These are phyloP conservation scores for Pseudonitzschia multiseries DNA, from an alignment of 108 stramenopile species.

Conservation along the genomic window DNA sequence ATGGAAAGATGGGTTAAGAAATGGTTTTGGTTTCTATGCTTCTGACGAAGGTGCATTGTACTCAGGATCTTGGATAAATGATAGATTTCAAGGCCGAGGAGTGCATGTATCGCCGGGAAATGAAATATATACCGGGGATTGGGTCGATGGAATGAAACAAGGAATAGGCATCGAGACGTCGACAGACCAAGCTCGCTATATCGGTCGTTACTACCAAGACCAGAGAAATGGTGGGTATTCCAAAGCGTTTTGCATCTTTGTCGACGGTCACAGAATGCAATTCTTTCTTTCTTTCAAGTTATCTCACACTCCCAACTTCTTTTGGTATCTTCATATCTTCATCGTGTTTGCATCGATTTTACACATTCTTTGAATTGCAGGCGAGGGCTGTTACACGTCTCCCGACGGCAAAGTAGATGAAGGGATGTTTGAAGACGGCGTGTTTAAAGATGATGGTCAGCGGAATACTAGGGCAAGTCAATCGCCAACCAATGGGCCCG, in stretches of 20 bases:
- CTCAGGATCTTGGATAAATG: slow-evolving; percentile 33
- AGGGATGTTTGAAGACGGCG: too few relatives aligned
- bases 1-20: slow-evolving; percentile 38
- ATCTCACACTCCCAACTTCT: not conserved
- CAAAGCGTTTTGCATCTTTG: not conserved
- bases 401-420: slow-evolving; percentile 46
- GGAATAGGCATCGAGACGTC: slow-evolving; percentile 46
- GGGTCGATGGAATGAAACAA: slow-evolving; percentile 32
- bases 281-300: not conserved
- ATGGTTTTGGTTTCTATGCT: slow-evolving; percentile 44
- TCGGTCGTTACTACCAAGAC: slow-evolving; percentile 41
- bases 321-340: too few relatives aligned
- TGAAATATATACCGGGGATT: slow-evolving; percentile 48
- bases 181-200: slow-evolving; percentile 42
- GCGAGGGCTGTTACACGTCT: slow-evolving; percentile 35
- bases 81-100: slow-evolving; percentile 39
- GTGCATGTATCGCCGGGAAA: slow-evolving; percentile 42
- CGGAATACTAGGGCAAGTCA: slow-evolving; percentile 38
- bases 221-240: slow-evolving; percentile 22
- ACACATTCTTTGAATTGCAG: not conserved
- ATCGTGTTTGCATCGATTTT: not conserved
- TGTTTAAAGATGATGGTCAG: slow-evolving; percentile 41
- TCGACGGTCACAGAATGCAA: not conserved
- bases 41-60: slow-evolving; percentile 48
- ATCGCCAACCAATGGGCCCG: slow-evolving; percentile 29